Evolutionary conservation across 2,329 filamentous ascomycete species (phyloP), one percentile per base, ranked within the genome.

Genomic region (Aspergillus ibericus): DNA sequence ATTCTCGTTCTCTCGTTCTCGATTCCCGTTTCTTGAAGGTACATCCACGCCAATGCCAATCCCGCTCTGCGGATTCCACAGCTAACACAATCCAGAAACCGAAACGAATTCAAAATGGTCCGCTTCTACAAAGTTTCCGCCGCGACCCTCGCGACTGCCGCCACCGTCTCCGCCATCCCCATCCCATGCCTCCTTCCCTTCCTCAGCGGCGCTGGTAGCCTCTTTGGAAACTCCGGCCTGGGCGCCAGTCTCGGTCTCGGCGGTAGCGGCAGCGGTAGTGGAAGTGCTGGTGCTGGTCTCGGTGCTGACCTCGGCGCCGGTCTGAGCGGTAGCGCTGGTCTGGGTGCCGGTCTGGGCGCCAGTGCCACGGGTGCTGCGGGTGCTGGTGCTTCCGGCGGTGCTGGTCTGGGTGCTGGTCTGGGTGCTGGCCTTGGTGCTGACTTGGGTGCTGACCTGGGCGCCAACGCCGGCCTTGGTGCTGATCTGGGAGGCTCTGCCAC

Each of bases 131-230:
- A 51, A 49, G 47, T 56, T n/a, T 56, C 54, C 25, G 47, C 47
- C 18, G 54, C 54, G 20, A 50, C 54, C 20, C 54, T 56, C 10
- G 36, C 35, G 25, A 51, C 54, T 9, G 49, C 54, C 25, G 46
- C 38, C 44, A 42, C 54, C 25, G 54, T 56, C 47, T 51, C 47
- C 38, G 54, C 54, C 25, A 44, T 56, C 16, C 54, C 54, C 36
- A 56, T 56, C n/a, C 54, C 54, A 25, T 56, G 54, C 36, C 54
- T 56, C 18, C 54, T 56, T 50, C 54, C 54, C 54, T 50, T 56
- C 47, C 54, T 56, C 35, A 51, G 46, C 20, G 54, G 54, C 54
- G 54, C 54, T 50, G 54, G 54, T 56, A 56, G 54, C 54, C 54
- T 56, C 18, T 20, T 56, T 9, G 54, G 54, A 42, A 42, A n/a